Evolutionary conservation across 2,329 filamentous ascomycete species (phyloP).

Genomic region (Colletotrichum orbiculare): DNA sequence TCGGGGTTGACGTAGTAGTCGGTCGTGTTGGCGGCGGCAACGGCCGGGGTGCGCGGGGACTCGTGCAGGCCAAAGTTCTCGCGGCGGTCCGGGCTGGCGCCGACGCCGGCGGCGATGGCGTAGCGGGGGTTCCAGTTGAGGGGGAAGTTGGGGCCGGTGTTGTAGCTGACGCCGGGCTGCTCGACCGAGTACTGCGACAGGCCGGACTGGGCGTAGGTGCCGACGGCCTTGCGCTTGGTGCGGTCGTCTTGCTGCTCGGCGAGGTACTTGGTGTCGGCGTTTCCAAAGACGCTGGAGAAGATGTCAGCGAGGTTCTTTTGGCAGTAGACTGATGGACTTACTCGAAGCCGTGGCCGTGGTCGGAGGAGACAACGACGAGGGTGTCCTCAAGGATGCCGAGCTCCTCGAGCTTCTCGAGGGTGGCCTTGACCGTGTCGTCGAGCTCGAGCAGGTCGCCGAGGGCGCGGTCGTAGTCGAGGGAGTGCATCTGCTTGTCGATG

Average conservation of each 20-base stretch:
- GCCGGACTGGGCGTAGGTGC: conserved; percentile 78
- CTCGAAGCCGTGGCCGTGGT: conserved; percentile 91
- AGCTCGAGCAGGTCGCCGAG: conserved; percentile 87
- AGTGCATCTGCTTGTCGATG: conserved; percentile 92
- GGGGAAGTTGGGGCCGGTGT: conserved; percentile 81
- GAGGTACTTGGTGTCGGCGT: conserved; percentile 83
- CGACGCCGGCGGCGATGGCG: conserved; percentile 78
- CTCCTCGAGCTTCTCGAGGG: conserved; percentile 74
- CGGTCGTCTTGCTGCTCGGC: conserved; percentile 73
- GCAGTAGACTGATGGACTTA: conserved; percentile 38
- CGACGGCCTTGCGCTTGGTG: conserved; percentile 79
- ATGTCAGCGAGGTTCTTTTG: background rate
- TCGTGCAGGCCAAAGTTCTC: conserved; percentile 80
- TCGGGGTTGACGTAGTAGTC: conserved; percentile 76
- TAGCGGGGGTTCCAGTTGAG: conserved; percentile 88
- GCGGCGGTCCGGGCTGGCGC: conserved; percentile 77
- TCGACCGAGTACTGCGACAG: conserved; percentile 78
- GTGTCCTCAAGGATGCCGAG: conserved; percentile 79
- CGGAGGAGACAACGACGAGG: conserved; percentile 83
- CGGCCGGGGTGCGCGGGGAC: conserved; percentile 69
- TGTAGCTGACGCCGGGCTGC: conserved; percentile 71
- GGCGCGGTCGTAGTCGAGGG: conserved; percentile 85
- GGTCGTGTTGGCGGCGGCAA: conserved; percentile 58
- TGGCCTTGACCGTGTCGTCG: conserved; percentile 83
- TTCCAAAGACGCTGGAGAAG: conserved; percentile 72